These are phyloP conservation scores for Roridomyces roridus DNA, from an alignment of 768 basidiomycete genomes.

Conservation along the genomic window DNA sequence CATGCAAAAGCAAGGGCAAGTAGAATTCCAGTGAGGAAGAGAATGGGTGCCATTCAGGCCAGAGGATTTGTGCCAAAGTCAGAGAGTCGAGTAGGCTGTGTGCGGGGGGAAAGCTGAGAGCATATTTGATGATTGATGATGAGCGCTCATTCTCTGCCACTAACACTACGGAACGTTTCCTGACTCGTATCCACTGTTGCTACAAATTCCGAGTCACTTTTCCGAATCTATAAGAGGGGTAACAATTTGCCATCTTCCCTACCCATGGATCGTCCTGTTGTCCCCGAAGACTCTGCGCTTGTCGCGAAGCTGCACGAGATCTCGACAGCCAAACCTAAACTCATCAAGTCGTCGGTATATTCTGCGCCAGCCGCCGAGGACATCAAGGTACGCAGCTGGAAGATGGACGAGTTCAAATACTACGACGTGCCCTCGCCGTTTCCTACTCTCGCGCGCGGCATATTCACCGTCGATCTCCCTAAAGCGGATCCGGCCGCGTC, in stretches of 20 bases:
- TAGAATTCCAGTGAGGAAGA: constrained; percentile 30
- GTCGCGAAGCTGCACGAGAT: constrained; percentile 58
- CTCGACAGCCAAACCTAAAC: constrained; percentile 63
- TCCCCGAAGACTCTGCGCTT: constrained; percentile 61
- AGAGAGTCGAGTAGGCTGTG: not conserved
- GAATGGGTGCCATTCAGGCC: constrained; percentile 41
- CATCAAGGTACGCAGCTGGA: constrained; percentile 82
- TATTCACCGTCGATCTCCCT: constrained; percentile 72
- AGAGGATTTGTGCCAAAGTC: not conserved
- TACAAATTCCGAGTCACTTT: too few relatives aligned
- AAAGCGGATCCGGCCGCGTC: constrained; percentile 31
- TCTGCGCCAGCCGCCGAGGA: constrained; percentile 60
- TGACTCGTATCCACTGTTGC: not conserved
- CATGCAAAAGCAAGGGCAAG: constrained; percentile 35
- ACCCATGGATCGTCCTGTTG: not conserved
- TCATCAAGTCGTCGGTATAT: constrained; percentile 66
- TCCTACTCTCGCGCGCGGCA: constrained; percentile 91
- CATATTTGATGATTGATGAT: too few relatives aligned
- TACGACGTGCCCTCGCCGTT: constrained; percentile 89
- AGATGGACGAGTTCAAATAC: constrained; percentile 98
- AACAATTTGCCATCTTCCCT: too few relatives aligned
- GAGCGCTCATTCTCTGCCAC: too few relatives aligned
- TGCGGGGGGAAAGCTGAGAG: too few relatives aligned
- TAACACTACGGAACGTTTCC: too few relatives aligned
- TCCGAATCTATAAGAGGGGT: too few relatives aligned